Evolutionary conservation across 2,329 filamentous ascomycete species (phyloP).

Genomic region (Exophiala mesophila): DNA sequence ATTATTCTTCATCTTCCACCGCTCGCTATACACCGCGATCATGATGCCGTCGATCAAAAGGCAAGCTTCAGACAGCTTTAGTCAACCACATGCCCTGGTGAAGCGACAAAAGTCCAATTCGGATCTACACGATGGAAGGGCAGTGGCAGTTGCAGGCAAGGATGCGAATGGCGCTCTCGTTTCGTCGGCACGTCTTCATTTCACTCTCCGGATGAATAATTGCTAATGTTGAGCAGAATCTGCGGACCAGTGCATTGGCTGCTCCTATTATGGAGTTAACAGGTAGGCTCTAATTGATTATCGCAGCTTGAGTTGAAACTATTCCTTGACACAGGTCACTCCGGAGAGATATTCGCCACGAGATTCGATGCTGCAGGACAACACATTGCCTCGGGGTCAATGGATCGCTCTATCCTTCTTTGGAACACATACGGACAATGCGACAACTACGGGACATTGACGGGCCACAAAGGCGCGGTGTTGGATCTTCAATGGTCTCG

Average conservation of each 20-base stretch:
- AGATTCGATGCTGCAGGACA: slow-evolving; percentile 86
- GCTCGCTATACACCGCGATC: slow-evolving; percentile 11
- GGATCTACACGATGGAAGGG: slow-evolving; percentile 50
- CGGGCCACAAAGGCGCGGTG: slow-evolving; percentile 83
- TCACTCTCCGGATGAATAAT: slow-evolving; percentile 23
- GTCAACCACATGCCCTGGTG: slow-evolving; percentile 72
- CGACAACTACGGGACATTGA: slow-evolving; percentile 87
- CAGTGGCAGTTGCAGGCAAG: slow-evolving; percentile 52
- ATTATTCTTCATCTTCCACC: slow-evolving; percentile 3
- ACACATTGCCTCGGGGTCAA: slow-evolving; percentile 86
- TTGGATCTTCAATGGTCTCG: slow-evolving; percentile 95
- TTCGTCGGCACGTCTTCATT: slow-evolving; percentile 55
- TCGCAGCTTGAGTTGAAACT: too few relatives aligned
- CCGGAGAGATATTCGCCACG: slow-evolving; percentile 82
- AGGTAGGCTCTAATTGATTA: too few relatives aligned
- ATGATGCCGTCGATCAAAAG: slow-evolving; percentile 88
- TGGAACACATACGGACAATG: slow-evolving; percentile 92
- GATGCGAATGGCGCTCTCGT: slow-evolving; percentile 58
- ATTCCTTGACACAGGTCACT: slow-evolving; percentile 57
- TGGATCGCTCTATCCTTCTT: slow-evolving; percentile 90
- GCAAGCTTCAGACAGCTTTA: slow-evolving; percentile 78
- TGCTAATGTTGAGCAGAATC: slow-evolving; percentile 50
- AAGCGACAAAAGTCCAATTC: slow-evolving; percentile 78
- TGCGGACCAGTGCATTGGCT: slow-evolving; percentile 75
- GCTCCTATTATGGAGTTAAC: slow-evolving; percentile 92